A percentile compares a stretch with the other conserved stretches of the same genome.
phyloP scores from a whole-genome alignment of 2,329 filamentous ascomycete genomes.

The Ophiosphaerella herpotricha region DNA sequence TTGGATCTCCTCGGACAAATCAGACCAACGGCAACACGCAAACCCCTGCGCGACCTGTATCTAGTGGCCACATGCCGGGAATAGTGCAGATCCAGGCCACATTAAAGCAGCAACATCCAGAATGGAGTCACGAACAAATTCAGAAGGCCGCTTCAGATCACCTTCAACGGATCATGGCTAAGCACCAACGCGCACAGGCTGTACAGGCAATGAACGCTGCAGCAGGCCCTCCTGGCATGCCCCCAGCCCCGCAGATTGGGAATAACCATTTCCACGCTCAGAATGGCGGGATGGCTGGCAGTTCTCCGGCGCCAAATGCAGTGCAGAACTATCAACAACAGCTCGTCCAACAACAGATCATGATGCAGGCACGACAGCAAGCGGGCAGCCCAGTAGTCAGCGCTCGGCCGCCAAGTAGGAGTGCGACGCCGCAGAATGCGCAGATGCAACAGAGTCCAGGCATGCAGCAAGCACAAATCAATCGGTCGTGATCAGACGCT shows the following conservation, averaged over 20 bases:
- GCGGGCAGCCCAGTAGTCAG: constrained; percentile 40
- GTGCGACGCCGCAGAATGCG: constrained; percentile 46
- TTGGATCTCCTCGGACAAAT: constrained; percentile 40
- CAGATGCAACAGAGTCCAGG: constrained; percentile 42
- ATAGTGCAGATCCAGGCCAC: constrained; percentile 38
- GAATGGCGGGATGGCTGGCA: constrained; percentile 35
- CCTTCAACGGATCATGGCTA: constrained; percentile 36
- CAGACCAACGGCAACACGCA: constrained; percentile 39
- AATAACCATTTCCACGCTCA: constrained; percentile 42
- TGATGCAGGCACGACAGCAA: constrained; percentile 41
- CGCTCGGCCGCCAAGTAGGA: constrained; percentile 40
- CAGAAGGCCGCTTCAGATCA: constrained; percentile 42
- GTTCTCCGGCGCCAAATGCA: constrained; percentile 35
- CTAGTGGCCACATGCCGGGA: constrained; percentile 42
- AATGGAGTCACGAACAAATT: constrained; percentile 42
- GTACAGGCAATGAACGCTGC: constrained; percentile 45
- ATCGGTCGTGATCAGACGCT: constrained; percentile 14
- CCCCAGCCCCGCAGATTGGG: constrained; percentile 37
- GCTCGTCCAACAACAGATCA: constrained; percentile 45
- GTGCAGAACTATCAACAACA: constrained; percentile 45
- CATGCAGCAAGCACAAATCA: constrained; percentile 40
- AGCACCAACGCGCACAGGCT: constrained; percentile 42
- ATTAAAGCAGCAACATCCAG: constrained; percentile 42
- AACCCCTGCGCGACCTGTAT: constrained; percentile 33
- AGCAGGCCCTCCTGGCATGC: constrained; percentile 38